phyloP scores from a whole-genome alignment of 1,139 yeast species.

The Candida mesenterica region DNA sequence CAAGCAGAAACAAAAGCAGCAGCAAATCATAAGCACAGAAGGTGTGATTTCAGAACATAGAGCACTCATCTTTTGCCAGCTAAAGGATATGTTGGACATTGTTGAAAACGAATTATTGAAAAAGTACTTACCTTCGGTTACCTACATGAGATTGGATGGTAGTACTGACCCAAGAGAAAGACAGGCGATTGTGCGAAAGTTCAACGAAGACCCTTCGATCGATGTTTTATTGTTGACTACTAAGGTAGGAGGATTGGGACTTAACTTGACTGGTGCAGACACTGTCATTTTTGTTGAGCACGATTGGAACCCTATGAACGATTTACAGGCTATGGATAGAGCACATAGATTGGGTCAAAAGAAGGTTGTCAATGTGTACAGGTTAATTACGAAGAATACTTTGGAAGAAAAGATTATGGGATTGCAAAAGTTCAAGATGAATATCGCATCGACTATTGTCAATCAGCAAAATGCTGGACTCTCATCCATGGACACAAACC shows the following conservation, averaged over 20 bases:
- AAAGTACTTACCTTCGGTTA: conserved; percentile 84
- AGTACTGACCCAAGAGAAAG: conserved; percentile 90
- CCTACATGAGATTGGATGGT: conserved; percentile 95
- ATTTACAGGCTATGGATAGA: conserved; percentile 98
- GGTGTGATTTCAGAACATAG: conserved; percentile 94
- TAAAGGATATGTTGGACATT: conserved; percentile 96
- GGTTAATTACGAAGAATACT: conserved; percentile 89
- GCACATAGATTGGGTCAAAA: conserved; percentile 98
- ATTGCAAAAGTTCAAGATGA: conserved; percentile 93
- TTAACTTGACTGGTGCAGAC: conserved; percentile 97
- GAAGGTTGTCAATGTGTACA: conserved; percentile 92
- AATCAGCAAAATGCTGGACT: conserved; percentile 96
- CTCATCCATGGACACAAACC: conserved; percentile 95
- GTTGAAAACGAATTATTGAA: conserved; percentile 86
- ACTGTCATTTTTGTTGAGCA: conserved; percentile 98
- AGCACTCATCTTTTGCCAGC: conserved; percentile 92
- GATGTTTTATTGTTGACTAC: conserved; percentile 91
- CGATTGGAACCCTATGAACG: conserved; percentile 99
- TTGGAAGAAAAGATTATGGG: conserved; percentile 99
- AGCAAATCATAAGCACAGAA: conserved; percentile 46
- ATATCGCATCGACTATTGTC: conserved; percentile 92
- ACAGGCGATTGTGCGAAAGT: conserved; percentile 86
- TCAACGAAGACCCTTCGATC: conserved; percentile 95
- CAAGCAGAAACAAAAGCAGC: conserved; percentile 29
- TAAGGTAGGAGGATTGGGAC: conserved; percentile 97